phyloP scores from a whole-genome alignment of 2,329 filamentous ascomycete species.

The Didymella pinodella region DNA sequence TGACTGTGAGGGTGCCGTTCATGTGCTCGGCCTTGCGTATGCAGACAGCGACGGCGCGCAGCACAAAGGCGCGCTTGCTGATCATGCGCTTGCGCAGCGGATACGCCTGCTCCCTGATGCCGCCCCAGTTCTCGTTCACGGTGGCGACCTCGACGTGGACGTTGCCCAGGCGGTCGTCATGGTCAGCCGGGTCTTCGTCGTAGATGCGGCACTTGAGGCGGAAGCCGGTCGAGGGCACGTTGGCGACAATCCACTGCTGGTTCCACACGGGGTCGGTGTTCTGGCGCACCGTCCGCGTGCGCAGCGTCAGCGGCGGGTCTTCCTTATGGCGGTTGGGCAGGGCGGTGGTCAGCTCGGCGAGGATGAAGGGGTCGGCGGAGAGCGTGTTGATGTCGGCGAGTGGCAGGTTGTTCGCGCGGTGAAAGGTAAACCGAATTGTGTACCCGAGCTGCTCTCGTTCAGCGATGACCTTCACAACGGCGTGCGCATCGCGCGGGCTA shows the following conservation, averaged over 20 bases:
- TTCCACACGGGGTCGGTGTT: slow-evolving; percentile 82
- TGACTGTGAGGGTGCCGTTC: slow-evolving; percentile 74
- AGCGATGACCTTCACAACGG: not conserved
- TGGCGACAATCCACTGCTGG: slow-evolving; percentile 85
- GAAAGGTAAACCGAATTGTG: slow-evolving; percentile 85
- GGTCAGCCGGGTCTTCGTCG: slow-evolving; percentile 87
- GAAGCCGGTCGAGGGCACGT: slow-evolving; percentile 82
- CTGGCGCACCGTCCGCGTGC: slow-evolving; percentile 77
- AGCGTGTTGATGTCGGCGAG: slow-evolving; percentile 79
- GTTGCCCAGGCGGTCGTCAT: slow-evolving; percentile 87
- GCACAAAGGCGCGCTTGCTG: slow-evolving; percentile 84
- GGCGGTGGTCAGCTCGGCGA: slow-evolving; percentile 75
- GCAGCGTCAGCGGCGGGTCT: slow-evolving; percentile 76
- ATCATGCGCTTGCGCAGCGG: slow-evolving; percentile 83
- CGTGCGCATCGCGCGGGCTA: not conserved
- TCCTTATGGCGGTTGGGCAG: slow-evolving; percentile 84
- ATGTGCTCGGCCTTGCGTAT: slow-evolving; percentile 70
- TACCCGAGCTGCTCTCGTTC: slow-evolving; percentile 71
- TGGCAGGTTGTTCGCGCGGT: slow-evolving; percentile 81
- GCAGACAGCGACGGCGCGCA: slow-evolving; percentile 72
- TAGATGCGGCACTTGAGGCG: slow-evolving; percentile 84
- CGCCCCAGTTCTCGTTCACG: slow-evolving; percentile 72
- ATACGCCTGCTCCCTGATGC: slow-evolving; percentile 70
- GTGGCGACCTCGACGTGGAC: slow-evolving; percentile 72
- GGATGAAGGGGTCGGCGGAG: slow-evolving; percentile 84